Conservation (phyloP, 2,329 filamentous ascomycete species). For the Fusarium phyllophilum region DNA sequence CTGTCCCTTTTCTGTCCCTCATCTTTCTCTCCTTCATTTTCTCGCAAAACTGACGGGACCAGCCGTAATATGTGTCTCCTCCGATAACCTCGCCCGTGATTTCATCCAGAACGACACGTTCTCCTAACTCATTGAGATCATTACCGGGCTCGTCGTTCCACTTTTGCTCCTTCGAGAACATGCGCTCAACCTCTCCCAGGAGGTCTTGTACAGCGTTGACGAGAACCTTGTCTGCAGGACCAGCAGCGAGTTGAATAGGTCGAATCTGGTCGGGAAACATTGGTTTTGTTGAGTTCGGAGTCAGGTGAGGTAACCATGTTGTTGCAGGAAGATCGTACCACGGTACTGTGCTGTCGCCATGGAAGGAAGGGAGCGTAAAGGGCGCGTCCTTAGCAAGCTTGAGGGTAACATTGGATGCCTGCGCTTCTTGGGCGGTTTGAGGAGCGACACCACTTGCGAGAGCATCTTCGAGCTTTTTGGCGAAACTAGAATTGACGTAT, state of each 20-base stretch:
- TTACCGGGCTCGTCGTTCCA: constrained; percentile 59
- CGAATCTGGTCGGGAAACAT: constrained; percentile 78
- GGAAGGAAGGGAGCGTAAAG: constrained; percentile 77
- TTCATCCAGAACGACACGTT: constrained; percentile 72
- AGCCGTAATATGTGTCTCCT: constrained; percentile 86
- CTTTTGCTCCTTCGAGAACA: constrained; percentile 67
- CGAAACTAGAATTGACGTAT: constrained; percentile 67
- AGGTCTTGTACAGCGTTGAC: constrained; percentile 75
- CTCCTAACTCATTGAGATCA: constrained; percentile 82
- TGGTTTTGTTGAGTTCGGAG: constrained; percentile 77
- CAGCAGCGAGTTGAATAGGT: constrained; percentile 75
- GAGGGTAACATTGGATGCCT: constrained; percentile 40
- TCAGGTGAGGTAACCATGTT: constrained; percentile 82
- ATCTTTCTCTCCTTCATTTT: constrained; percentile 74
- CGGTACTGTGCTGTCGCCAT: constrained; percentile 77
- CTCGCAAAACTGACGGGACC: constrained; percentile 82
- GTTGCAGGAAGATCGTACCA: constrained; percentile 87
- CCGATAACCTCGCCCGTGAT: constrained; percentile 71
- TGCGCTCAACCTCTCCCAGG: constrained; percentile 73
- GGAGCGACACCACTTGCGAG: constrained; percentile 56
- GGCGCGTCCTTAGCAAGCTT: constrained; percentile 67
- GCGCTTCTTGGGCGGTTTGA: constrained; percentile 26
- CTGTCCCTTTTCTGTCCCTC: constrained; percentile 41
- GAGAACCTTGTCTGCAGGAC: constrained; percentile 74
- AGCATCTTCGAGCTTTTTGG: constrained; percentile 68